Base-by-base conservation (phyloP, 2,329 filamentous ascomycete species). In the Paraphoma sp. region DNA sequence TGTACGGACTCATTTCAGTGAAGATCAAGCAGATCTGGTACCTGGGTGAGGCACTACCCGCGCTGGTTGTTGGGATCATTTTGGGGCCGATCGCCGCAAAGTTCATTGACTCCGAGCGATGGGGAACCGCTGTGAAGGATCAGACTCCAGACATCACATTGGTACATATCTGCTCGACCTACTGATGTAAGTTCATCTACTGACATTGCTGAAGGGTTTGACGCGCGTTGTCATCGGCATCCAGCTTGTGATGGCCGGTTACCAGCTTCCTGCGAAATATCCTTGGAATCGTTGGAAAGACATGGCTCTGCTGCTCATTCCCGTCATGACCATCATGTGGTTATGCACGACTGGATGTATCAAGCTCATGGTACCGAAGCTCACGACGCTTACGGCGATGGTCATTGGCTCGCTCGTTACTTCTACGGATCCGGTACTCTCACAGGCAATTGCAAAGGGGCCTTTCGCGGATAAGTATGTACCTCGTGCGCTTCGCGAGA, bases 321-420 rank as follows among this genome's bases (percentile, higher is more conserved):
- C 86, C 2, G 77, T 87, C 59, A 88, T 87, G 86, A 83, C 84
- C 1, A 73, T 86, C 49, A 86, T 86, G 81, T 88, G 86, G 86
- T 68, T 88, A 6, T 80, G 76, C 61, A 87, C 85, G 0, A 84
- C 83, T 0, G 76, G 80, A 2, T 87, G 85, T 58, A 79, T 88
- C 43, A 70, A 86, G 31, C 76, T 83, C 6, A 83, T 82, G 10
- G 76, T 87, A 2, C 85, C 86, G 0, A 83, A 84, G 23, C 57
- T 88, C 9, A 81, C 82, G 0, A 76, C 86, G 12, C 57, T 72
- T 12, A 56, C 67, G 2, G 80, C 83, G 1, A 74, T 88, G 41
- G 84, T 85, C 17, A 85, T 88, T 56, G 85, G 80, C 2, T 84
- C 86, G 0, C 87, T 84, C 48, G 85, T 87, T 10, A 87, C 86